These are phyloP conservation scores for Mycothermus thermophilus DNA, from an alignment of 495 filamentous ascomycete genomes.

Conservation along the genomic window DNA sequence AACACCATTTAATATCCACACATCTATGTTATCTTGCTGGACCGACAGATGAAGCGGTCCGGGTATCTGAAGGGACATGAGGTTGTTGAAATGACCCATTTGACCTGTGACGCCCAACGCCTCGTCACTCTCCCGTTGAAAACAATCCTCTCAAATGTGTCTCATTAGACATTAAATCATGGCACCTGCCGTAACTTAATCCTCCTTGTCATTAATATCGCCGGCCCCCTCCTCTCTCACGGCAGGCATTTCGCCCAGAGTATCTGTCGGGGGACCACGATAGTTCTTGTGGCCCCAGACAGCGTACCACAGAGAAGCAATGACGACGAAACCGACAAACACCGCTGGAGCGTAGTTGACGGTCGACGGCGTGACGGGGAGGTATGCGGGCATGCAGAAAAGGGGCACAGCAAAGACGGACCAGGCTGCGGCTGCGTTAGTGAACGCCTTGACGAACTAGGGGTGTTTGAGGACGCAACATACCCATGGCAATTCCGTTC, in stretches of 20 bases:
- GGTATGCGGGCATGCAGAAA: constrained; percentile 49
- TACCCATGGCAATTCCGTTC: constrained; percentile 44
- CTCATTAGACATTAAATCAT: background rate
- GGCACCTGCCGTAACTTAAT: background rate
- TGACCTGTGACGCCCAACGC: constrained; percentile 6
- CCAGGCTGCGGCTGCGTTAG: constrained; percentile 36
- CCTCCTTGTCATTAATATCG: constrained; percentile 6
- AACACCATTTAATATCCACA: no score
- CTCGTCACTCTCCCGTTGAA: constrained; percentile 8
- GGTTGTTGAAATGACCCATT: constrained; percentile 9
- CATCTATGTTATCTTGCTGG: no score
- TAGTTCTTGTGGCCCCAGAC: constrained; percentile 54
- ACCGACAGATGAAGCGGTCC: no score
- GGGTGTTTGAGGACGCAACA: constrained; percentile 10
- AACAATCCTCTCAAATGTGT: constrained; percentile 1
- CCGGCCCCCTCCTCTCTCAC: background rate
- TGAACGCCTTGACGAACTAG: background rate
- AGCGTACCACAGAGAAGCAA: constrained; percentile 32
- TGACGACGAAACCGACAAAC: constrained; percentile 42
- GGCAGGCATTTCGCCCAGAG: constrained; percentile 2
- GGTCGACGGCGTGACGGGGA: constrained; percentile 44
- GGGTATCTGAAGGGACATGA: constrained; percentile 6
- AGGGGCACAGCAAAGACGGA: constrained; percentile 47
- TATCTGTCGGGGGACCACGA: constrained; percentile 44
- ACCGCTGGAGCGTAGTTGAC: constrained; percentile 55